Base-by-base conservation (phyloP, 306 rosid genomes). In the Fragaria vesca region DNA sequence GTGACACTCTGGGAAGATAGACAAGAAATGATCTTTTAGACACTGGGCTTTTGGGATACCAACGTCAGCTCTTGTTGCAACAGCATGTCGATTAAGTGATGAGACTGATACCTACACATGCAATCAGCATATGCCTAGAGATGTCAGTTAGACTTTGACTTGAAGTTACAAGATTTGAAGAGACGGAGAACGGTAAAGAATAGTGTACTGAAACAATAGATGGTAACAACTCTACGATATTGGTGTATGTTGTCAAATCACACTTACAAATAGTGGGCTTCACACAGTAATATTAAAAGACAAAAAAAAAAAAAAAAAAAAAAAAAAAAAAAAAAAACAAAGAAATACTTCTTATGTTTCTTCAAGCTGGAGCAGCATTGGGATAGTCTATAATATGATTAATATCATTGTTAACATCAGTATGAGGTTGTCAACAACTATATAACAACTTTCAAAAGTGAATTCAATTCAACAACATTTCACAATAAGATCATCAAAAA, bases 11-110 rank as follows among this genome's bases (percentile, higher is more conserved):
- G 98, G 97, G 81, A 92, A 94, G 76, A 94, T 90, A 74, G 97
- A 89, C 74, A 66, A 76, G 86, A 92, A 92, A 88, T 92, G 97
- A 79, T 92, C 93, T 89, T 87, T 94, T 55, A 92, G 95, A 86
- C 98, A 94, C 84, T 88, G 92, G 76, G 98, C 95, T 88, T 92
- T 94, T 26, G 98, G 85, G 79, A 89, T 85, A 83, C 98, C 98
- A 71, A 94, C 98, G 86, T 94, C 97, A 83, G 97, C 93, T 82
- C 98, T 90, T 86, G 97, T 90, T 74, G 98, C 98, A 86, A 92
- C 95, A 83, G 98, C 97, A 78, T 94, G 98, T 75, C 98, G 97
- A 85, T 92, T 94, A 76, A 94, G 95, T 70, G 98, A 94, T 82
- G 97, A 94, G 78, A 94, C 93, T 80, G 98, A 94, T 77, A 94